Conservation (phyloP, 1,284 basidiomycete genomes). For the Irpex sp. region DNA sequence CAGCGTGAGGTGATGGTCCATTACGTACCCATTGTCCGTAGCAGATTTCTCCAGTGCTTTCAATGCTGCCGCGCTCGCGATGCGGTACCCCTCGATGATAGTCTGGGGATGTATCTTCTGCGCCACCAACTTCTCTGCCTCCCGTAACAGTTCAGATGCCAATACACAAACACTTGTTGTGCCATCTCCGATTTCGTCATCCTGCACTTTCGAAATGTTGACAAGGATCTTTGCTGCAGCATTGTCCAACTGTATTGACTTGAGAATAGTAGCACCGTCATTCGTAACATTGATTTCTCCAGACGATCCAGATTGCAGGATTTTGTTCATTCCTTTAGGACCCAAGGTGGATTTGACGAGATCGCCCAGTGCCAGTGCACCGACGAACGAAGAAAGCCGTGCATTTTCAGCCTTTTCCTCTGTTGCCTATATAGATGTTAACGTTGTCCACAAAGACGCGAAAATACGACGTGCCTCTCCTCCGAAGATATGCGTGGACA, state of each 20-base stretch:
- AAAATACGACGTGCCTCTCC: slow-evolving; percentile 33
- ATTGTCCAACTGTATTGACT: slow-evolving; percentile 97
- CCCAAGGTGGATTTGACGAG: slow-evolving; percentile 98
- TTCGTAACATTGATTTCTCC: slow-evolving; percentile 98
- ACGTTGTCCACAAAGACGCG: not conserved
- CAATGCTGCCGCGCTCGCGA: slow-evolving; percentile 87
- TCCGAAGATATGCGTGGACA: slow-evolving; percentile 46
- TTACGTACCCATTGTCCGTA: slow-evolving; percentile 77
- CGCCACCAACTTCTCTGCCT: slow-evolving; percentile 94
- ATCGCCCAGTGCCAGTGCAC: slow-evolving; percentile 94
- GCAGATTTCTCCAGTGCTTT: slow-evolving; percentile 82
- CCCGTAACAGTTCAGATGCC: slow-evolving; percentile 88
- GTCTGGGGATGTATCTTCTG: slow-evolving; percentile 97
- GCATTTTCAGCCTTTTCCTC: slow-evolving; percentile 99
- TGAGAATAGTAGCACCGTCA: slow-evolving; percentile 98
- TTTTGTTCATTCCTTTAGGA: slow-evolving; percentile 97
- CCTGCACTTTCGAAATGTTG: slow-evolving; percentile 99
- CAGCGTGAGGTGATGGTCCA: not conserved
- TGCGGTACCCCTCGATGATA: slow-evolving; percentile 97
- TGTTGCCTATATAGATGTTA: slow-evolving; percentile 63
- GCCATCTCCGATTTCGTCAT: slow-evolving; percentile 98
- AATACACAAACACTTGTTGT: slow-evolving; percentile 95
- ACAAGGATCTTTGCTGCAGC: slow-evolving; percentile 99
- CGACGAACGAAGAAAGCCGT: slow-evolving; percentile 96
- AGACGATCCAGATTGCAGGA: slow-evolving; percentile 87